Percentiles rank a stretch among this genome's conserved stretches.
Evolutionary conservation across 2,329 filamentous ascomycete species (phyloP).

Genomic region (Amphichorda felina): DNA sequence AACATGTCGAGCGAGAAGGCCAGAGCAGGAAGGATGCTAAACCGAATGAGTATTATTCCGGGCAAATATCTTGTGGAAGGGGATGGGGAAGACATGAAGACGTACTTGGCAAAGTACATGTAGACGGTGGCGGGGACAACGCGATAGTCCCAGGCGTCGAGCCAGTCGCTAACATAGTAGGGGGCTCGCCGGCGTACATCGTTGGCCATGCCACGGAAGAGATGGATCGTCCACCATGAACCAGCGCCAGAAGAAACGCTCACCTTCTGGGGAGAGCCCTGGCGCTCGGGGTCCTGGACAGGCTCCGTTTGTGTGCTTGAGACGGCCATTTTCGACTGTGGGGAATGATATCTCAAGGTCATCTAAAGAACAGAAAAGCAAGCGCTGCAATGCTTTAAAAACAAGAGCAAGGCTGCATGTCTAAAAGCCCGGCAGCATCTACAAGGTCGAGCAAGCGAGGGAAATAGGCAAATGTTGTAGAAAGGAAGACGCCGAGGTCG

Average conservation of each 20-base stretch:
- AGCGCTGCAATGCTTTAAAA: no score
- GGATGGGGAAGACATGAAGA: constrained; percentile 71
- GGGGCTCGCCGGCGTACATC: constrained; percentile 65
- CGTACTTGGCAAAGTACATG: constrained; percentile 91
- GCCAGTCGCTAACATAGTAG: constrained; percentile 74
- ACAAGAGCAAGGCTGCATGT: no score
- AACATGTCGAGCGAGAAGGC: constrained; percentile 94
- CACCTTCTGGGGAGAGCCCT: background rate
- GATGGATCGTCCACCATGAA: constrained; percentile 61
- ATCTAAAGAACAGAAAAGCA: no score
- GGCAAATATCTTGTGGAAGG: constrained; percentile 90
- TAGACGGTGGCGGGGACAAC: constrained; percentile 80
- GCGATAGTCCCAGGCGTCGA: constrained; percentile 81
- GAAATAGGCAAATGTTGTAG: no score
- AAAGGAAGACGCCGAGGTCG: no score
- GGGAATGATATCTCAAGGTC: no score
- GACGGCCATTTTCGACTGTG: no score
- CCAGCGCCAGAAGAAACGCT: background rate
- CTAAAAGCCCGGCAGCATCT: no score
- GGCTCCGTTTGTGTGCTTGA: background rate
- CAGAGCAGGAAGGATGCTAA: constrained; percentile 74
- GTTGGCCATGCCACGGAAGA: constrained; percentile 70
- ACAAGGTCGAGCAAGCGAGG: no score
- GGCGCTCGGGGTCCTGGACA: background rate
- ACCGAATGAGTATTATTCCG: constrained; percentile 45